Base-by-base conservation (phyloP, 306 rosid genomes). In the Rubus idaeus region DNA sequence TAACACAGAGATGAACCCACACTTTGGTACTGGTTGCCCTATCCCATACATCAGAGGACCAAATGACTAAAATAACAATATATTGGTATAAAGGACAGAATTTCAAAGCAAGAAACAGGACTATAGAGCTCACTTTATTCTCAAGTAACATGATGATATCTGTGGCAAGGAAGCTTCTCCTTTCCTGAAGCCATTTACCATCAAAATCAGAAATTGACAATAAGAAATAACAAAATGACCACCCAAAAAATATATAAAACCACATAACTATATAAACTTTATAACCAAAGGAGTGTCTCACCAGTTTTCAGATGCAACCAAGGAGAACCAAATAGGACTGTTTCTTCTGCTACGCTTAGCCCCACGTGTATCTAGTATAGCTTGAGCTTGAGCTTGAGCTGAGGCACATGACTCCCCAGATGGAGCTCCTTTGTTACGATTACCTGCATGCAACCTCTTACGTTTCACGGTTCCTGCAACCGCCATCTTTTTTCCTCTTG, bases 271-370 rank as follows among this genome's bases (percentile, higher is more conserved):
- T 14, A 40, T 62, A 55, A 47, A 37, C 18, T 78, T 30, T 26
- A 52, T 5, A 62, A 55, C 69, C 67, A 75, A 70, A 64, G 60
- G 64, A 53, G 57, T 40, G 72, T 57, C 86, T 86, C 85, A 95
- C 99, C 94, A 82, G 75, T 92, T 95, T 76, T 95, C 94, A 35
- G 96, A 89, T 78, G 99, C 94, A 80, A 92, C 91, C 79, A 95
- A 86, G 26, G 99, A 87, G 86, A 95, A 95, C 99, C 99, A 95
- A 83, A 95, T 90, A 56, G 96, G 89, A 89, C 79, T 83, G 62
- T 85, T 84, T 82, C 84, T 85, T 67, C 91, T 70, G 86, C 71
- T 70, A 78, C 51, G 45, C 82, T 80, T 86, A 68, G 80, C 81
- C 76, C 83, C 87, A n/a, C 85, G 61, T 26, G 90, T 83, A 87